Evolutionary conservation across 805 yeast genomes (phyloP).

Genomic region (Candida endomychidarum): DNA sequence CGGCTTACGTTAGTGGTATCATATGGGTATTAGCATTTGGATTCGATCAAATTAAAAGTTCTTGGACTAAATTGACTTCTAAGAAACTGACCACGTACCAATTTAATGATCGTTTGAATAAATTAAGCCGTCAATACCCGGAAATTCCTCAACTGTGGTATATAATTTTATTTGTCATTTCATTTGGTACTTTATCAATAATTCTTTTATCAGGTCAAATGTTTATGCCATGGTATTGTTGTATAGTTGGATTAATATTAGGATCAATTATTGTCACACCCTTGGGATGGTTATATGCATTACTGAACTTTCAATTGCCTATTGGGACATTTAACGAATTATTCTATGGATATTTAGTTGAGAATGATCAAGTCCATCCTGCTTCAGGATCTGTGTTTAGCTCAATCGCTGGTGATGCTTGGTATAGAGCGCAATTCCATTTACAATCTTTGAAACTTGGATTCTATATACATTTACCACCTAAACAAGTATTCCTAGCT

Average conservation of each 20-base stretch:
- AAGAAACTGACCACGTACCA: constrained; percentile 12
- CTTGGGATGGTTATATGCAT: constrained; percentile 49
- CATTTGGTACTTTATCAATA: constrained; percentile 34
- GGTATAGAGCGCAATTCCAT: constrained; percentile 49
- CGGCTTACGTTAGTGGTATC: constrained; percentile 50
- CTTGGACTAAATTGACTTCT: constrained; percentile 12
- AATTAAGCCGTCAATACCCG: constrained; percentile 35
- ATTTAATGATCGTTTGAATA: constrained; percentile 45
- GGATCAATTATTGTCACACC: constrained; percentile 50
- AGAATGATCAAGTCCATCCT: constrained; percentile 38
- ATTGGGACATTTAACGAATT: constrained; percentile 54
- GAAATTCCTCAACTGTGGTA: constrained; percentile 50
- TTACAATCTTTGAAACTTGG: constrained; percentile 41
- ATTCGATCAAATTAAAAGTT: constrained; percentile 22
- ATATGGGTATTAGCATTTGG: constrained; percentile 46
- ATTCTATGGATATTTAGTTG: constrained; percentile 47
- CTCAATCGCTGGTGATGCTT: constrained; percentile 53
- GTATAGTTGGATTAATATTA: constrained; percentile 41
- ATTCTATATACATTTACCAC: constrained; percentile 54
- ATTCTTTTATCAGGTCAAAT: constrained; percentile 34
- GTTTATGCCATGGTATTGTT: constrained; percentile 46
- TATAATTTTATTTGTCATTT: constrained; percentile 29
- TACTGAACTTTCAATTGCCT: constrained; percentile 52
- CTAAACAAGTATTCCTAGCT: constrained; percentile 48
- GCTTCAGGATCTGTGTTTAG: constrained; percentile 51